Evolutionary conservation across 441 rosid genomes (phyloP), one percentile per base, ranked within the genome.

Genomic region (Cnidoscolus chayamansa): DNA sequence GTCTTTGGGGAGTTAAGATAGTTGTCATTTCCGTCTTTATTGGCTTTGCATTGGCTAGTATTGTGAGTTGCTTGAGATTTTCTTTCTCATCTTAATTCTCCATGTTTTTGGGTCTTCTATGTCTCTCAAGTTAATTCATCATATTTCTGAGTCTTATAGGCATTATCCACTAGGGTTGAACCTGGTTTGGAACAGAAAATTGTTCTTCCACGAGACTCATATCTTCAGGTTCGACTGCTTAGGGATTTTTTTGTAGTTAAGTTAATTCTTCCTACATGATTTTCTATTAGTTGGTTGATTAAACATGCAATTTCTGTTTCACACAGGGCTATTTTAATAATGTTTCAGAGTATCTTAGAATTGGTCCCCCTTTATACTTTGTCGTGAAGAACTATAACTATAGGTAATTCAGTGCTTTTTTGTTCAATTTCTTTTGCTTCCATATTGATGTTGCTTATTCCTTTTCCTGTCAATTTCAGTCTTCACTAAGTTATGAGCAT

Each of bases 101-200:
- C 43, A 62, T 65, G 71, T 54, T 72, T 72, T 63, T 60, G 47
- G 68, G 65, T 55, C 68, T 72, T 64, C 70, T 61, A 30, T 19
- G 47, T 55, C 13, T 61, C 55, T 62, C 51, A 49, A 79, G 30
- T 73, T 66, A 31, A 56, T 66, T 59, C 72, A 17, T 59, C 63
- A 61, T 70, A 43, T 73, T 74, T 70, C 56, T 73, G 74, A 72
- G 80, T 60, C 64, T 73, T 56, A 54, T 71, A 96, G 98, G 97
- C 97, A 47, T 77, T 96, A 68, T 81, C 93, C 68, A 90, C 98
- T 54, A 85, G 99, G 78, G 82, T 93, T 69, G 93, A 95, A 82
- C 93, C 99, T 75, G 99, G 99, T 80, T 79, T 95, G 85, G 99
- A 95, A 69, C 98, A 95, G 81, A 86, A 91, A 81, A 90, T 93